Percentiles rank a stretch among this genome's conserved stretches.
phyloP scores from a whole-genome alignment of 148 eudicot genomes.

The Spergularia bocconei region DNA sequence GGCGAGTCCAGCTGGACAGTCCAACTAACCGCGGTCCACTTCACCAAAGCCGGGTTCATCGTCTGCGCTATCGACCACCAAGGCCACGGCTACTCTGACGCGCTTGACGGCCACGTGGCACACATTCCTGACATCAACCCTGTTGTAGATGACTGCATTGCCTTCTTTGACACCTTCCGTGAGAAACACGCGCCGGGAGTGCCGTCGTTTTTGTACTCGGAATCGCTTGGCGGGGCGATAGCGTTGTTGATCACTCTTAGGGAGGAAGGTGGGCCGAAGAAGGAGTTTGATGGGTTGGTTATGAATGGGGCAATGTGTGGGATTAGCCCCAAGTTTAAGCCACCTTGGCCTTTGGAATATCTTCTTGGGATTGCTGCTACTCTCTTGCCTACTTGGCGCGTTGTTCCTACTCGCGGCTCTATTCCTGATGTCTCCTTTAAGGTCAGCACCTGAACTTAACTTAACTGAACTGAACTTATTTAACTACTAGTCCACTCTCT shows the following conservation, averaged over 20 bases:
- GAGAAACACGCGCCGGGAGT: conserved; percentile 36
- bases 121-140: conserved; percentile 83
- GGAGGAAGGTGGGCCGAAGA: conserved; percentile 21
- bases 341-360: conserved; percentile 94
- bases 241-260: conserved; percentile 61
- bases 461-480: not conserved
- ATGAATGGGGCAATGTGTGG: conserved; percentile 98
- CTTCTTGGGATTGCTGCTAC: conserved; percentile 62
- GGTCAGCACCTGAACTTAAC: conserved; percentile 15
- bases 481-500: too few species aligned
- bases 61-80: conserved; percentile 87
- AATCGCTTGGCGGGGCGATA: conserved; percentile 94
- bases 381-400: conserved; percentile 76
- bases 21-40: conserved; percentile 62
- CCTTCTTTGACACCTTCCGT: conserved; percentile 65
- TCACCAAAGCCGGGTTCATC: conserved; percentile 74
- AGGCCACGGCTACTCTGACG: conserved; percentile 87
- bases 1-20: conserved; percentile 93
- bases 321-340: conserved; percentile 82
- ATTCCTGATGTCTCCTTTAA: conserved; percentile 80
- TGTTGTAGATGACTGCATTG: conserved; percentile 77
- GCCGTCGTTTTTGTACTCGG: conserved; percentile 71
- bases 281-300: conserved; percentile 64
- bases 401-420: conserved; percentile 88
- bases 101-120: conserved; percentile 51